These are phyloP conservation scores for Quercus suber DNA, from an alignment of 306 rosid species.

Conservation along the genomic window DNA sequence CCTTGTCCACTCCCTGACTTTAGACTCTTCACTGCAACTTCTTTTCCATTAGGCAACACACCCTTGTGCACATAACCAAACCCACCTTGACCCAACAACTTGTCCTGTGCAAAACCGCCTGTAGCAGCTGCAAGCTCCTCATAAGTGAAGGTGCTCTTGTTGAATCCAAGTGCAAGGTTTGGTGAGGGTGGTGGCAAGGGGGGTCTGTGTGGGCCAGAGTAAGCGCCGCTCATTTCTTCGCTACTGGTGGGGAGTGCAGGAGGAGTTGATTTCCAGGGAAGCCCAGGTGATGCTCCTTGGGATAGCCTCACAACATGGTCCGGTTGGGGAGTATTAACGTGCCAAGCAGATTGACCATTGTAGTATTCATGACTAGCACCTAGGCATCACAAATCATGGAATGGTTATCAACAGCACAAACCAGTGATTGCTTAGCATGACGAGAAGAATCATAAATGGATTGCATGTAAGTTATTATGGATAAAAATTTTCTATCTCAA, in stretches of 20 bases:
- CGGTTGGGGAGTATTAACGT: conserved; percentile 26
- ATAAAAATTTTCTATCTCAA: too few relatives aligned
- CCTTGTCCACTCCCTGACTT: conserved; percentile 77
- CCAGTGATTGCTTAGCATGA: too few relatives aligned
- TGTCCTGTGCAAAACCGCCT: conserved; percentile 38
- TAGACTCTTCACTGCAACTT: conserved; percentile 77
- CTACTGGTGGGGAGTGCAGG: conserved; percentile 30
- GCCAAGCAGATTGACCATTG: conserved; percentile 42
- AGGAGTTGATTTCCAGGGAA: conserved; percentile 50
- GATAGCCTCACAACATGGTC: conserved; percentile 60
- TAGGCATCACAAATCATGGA: neutral
- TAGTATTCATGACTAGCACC: conserved; percentile 36
- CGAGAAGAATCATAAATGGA: too few relatives aligned
- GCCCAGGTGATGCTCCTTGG: conserved; percentile 19
- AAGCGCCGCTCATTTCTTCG: conserved; percentile 46
- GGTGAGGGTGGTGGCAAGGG: conserved; percentile 83
- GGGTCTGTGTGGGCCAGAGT: conserved; percentile 30
- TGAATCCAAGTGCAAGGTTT: conserved; percentile 49
- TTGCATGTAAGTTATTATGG: too few relatives aligned
- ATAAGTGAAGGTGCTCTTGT: conserved; percentile 65
- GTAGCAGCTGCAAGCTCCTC: conserved; percentile 84
- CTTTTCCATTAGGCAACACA: conserved; percentile 68
- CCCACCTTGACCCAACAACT: conserved; percentile 84
- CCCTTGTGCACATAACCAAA: conserved; percentile 91
- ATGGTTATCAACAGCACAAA: too few relatives aligned